Evolutionary conservation across 805 yeast species (phyloP).

Genomic region (Scheffersomyces coipomensis): DNA sequence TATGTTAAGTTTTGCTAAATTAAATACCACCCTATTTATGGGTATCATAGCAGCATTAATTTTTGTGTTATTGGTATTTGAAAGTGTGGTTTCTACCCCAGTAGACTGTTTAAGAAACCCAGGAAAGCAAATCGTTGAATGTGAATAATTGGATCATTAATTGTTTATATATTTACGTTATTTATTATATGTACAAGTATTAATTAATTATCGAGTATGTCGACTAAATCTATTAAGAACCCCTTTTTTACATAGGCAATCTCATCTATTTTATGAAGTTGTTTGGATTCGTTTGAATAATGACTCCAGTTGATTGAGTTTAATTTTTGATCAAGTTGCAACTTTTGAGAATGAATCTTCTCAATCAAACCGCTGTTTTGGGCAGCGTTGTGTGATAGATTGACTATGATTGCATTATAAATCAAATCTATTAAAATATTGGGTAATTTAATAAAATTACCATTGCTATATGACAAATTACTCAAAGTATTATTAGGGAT

Average conservation of each 20-base stretch:
- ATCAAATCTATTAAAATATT: conserved; percentile 15
- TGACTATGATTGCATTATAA: conserved; percentile 9
- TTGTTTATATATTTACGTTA: neutral
- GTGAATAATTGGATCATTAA: no score
- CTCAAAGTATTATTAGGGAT: neutral
- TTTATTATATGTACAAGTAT: neutral
- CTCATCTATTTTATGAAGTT: conserved; percentile 12
- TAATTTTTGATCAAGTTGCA: conserved; percentile 3
- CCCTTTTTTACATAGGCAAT: conserved; percentile 18
- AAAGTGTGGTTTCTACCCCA: conserved; percentile 31
- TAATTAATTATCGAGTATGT: conserved; percentile 2
- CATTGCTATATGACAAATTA: conserved; percentile 8
- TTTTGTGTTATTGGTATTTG: conserved; percentile 33
- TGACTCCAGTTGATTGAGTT: conserved; percentile 6
- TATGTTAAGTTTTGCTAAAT: conserved; percentile 44
- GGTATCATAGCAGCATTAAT: conserved; percentile 41
- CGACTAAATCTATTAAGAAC: conserved; percentile 18
- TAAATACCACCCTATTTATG: conserved; percentile 37
- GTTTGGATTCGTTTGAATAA: conserved; percentile 5
- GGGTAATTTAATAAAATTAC: conserved; percentile 19
- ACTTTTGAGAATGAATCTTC: neutral
- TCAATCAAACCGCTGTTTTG: neutral
- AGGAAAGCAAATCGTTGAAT: neutral
- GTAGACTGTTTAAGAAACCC: conserved; percentile 2
- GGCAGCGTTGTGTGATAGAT: neutral